Evolutionary conservation across 2,329 filamentous ascomycete genomes (phyloP).

Genomic region (Xylaria sp.): DNA sequence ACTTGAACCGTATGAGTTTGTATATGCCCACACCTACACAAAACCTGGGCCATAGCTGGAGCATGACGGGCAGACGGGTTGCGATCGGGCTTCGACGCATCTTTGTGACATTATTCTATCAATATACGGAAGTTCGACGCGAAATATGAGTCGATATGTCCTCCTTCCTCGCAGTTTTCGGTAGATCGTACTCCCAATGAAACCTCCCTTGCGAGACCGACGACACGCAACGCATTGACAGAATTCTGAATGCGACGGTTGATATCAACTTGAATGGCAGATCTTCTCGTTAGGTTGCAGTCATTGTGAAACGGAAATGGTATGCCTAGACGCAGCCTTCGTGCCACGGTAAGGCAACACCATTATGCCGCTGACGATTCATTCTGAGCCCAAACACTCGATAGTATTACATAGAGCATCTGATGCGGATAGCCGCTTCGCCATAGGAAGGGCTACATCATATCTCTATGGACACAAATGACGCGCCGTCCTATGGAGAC

Average conservation of each 20-base stretch:
- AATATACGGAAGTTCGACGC: constrained; percentile 37
- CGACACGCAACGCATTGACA: background rate
- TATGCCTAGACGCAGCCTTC: background rate
- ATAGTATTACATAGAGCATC: constrained; percentile 8
- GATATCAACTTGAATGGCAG: background rate
- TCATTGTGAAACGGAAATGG: constrained; percentile 7
- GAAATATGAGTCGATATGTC: constrained; percentile 21
- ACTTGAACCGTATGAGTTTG: background rate
- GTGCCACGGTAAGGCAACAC: constrained; percentile 17
- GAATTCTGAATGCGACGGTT: background rate
- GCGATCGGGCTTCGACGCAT: constrained; percentile 26
- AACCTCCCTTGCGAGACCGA: background rate
- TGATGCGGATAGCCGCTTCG: constrained; percentile 15
- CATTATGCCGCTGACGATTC: constrained; percentile 19
- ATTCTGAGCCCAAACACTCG: constrained; percentile 1
- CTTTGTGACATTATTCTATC: constrained; percentile 36
- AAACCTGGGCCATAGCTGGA: background rate
- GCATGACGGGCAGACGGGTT: background rate
- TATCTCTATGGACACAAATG: constrained; percentile 14
- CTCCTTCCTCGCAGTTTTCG: background rate
- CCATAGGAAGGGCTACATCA: constrained; percentile 15
- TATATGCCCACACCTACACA: background rate
- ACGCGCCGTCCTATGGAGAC: constrained; percentile 7
- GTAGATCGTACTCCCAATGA: background rate
- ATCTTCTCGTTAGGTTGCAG: background rate